Conservation (phyloP, 208 protist species). For the Acanthamoeba royreba region DNA sequence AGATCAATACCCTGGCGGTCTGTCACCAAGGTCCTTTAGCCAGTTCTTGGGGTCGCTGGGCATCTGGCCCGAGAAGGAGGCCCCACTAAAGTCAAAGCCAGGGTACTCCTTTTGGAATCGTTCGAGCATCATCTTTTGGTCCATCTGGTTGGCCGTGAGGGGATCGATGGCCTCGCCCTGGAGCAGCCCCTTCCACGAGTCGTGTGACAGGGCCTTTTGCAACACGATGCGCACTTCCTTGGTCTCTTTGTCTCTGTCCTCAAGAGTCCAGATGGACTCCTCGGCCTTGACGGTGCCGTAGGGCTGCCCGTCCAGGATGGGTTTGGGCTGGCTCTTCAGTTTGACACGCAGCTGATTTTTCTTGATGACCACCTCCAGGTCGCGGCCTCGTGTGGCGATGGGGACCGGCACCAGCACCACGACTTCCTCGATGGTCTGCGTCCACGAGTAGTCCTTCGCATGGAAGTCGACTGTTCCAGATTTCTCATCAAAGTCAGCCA, state of each 20-base stretch:
- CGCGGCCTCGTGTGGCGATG: background rate
- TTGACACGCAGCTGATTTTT: background rate
- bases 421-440: conserved; percentile 44
- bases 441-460: background rate
- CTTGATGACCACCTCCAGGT: conserved; percentile 25
- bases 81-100: conserved; percentile 56
- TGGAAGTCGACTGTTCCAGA: background rate
- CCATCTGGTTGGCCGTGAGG: conserved; percentile 36
- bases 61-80: conserved; percentile 40
- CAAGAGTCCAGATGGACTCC: conserved; percentile 33
- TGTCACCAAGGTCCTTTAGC: background rate
- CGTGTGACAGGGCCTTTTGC: conserved; percentile 15
- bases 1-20: too few relatives aligned
- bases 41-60: conserved; percentile 50
- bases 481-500: conserved; percentile 42
- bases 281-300: background rate
- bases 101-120: conserved; percentile 47
- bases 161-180: conserved; percentile 50
- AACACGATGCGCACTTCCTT: conserved; percentile 29
- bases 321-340: background rate
- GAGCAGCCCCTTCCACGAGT: conserved; percentile 38
- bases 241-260: background rate
- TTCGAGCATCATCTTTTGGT: conserved; percentile 58
- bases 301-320: background rate
- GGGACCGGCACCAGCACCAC: background rate